Evolutionary conservation across 495 filamentous ascomycete species (phyloP).

Genomic region (Neurospora sp.): DNA sequence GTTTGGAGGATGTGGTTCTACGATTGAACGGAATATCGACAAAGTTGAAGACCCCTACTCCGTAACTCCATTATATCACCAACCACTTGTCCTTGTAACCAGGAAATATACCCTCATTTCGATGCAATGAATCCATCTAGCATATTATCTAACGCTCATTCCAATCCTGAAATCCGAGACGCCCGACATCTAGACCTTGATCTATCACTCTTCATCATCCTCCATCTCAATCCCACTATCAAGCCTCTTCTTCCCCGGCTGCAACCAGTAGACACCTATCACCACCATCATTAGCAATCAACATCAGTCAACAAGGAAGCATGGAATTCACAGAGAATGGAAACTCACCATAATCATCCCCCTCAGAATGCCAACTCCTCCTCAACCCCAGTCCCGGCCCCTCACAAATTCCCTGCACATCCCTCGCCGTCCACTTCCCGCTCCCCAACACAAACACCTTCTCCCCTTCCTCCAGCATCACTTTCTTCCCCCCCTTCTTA

Average conservation of each 20-base stretch:
- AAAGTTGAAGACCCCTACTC: background rate
- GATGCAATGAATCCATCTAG: background rate
- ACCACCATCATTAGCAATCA: background rate
- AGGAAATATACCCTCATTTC: background rate
- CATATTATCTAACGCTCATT: background rate
- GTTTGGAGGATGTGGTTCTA: background rate
- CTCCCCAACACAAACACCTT: slow-evolving; percentile 2
- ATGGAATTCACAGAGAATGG: background rate
- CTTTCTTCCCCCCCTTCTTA: background rate
- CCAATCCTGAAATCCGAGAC: background rate
- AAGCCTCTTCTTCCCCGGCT: background rate
- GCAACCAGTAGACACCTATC: slow-evolving; percentile 8
- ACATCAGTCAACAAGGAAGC: background rate
- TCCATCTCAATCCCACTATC: slow-evolving; percentile 7
- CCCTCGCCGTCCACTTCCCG: slow-evolving; percentile 8
- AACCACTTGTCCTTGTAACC: background rate
- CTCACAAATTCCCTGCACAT: background rate
- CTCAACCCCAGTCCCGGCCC: slow-evolving; percentile 1
- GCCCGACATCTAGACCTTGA: background rate
- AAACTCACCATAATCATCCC: slow-evolving; percentile 6
- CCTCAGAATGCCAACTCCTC: slow-evolving; percentile 1
- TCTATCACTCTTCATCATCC: background rate
- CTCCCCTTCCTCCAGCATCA: slow-evolving; percentile 3
- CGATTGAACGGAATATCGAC: background rate
- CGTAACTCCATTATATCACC: background rate